Percentiles rank a stretch among this genome's conserved stretches.
These are phyloP conservation scores for Erigeron philadelphicus DNA, from an alignment of 140 eudicot species.

Conservation along the genomic window DNA sequence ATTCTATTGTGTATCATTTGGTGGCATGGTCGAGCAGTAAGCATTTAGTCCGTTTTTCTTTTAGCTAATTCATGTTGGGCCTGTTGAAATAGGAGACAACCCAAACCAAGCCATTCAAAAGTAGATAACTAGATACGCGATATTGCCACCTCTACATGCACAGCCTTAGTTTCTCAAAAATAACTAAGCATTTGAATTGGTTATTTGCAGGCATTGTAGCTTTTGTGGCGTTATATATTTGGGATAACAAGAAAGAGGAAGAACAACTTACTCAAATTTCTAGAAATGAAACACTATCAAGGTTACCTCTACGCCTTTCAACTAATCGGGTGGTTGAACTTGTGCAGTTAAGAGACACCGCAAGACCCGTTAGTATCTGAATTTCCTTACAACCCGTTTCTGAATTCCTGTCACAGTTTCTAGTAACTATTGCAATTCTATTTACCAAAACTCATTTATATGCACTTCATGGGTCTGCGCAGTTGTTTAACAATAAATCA, in stretches of 20 bases:
- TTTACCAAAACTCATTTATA: no score
- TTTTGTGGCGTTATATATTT: conserved; percentile 70
- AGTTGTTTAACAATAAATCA: no score
- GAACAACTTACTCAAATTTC: conserved; percentile 91
- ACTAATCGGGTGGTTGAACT: conserved; percentile 95
- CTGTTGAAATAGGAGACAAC: neutral
- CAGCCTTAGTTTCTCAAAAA: neutral
- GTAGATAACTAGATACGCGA: no score
- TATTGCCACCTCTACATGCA: neutral
- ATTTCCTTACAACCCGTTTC: neutral
- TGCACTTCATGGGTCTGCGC: no score
- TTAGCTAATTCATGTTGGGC: neutral
- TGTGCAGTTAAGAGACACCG: conserved; percentile 87
- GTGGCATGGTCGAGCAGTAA: neutral
- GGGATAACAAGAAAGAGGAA: conserved; percentile 99
- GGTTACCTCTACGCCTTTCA: conserved; percentile 91
- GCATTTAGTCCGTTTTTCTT: neutral
- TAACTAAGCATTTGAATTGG: conserved; percentile 36
- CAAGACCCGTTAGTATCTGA: conserved; percentile 74
- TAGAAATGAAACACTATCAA: conserved; percentile 81
- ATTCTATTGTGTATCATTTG: no score
- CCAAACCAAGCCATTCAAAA: neutral
- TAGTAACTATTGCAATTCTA: no score
- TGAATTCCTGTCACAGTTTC: neutral
- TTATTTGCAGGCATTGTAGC: conserved; percentile 69